These are phyloP conservation scores for Argentina anserina DNA, from an alignment of 306 rosid genomes.

Conservation along the genomic window DNA sequence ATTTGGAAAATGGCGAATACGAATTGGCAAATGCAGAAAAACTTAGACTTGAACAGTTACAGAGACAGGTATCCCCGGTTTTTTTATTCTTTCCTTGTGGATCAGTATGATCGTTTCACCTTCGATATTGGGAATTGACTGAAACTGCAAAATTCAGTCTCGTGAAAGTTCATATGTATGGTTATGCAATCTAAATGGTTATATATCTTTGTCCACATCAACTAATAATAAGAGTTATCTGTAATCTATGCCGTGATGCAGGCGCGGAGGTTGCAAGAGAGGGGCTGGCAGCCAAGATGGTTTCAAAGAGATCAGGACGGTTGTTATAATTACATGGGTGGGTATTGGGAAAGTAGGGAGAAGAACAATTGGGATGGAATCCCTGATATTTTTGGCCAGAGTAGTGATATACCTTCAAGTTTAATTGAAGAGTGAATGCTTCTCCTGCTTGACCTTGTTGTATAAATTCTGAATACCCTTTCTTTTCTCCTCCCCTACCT, in stretches of 20 bases:
- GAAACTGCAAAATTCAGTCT: not conserved
- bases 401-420: slow-evolving; percentile 54
- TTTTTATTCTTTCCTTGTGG: not conserved
- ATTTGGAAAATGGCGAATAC: slow-evolving; percentile 92
- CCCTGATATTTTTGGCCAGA: slow-evolving; percentile 81
- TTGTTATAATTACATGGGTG: slow-evolving; percentile 72
- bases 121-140: not conserved
- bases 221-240: slow-evolving; percentile 11
- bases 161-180: not conserved
- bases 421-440: slow-evolving; percentile 45
- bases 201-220: not conserved
- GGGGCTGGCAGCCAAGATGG: slow-evolving; percentile 99
- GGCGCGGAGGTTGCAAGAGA: slow-evolving; percentile 97
- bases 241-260: slow-evolving; percentile 30
- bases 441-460: not conserved
- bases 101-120: not conserved
- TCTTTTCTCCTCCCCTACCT: no score
- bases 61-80: slow-evolving; percentile 71
- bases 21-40: slow-evolving; percentile 91
- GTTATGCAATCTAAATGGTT: slow-evolving; percentile 3
- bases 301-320: slow-evolving; percentile 84
- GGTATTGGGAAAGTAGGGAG: slow-evolving; percentile 94
- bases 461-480: no score
- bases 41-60: slow-evolving; percentile 90
- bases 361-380: slow-evolving; percentile 67